These are phyloP conservation scores for Sindora glabra DNA, from an alignment of 306 rosid species.

Conservation along the genomic window DNA sequence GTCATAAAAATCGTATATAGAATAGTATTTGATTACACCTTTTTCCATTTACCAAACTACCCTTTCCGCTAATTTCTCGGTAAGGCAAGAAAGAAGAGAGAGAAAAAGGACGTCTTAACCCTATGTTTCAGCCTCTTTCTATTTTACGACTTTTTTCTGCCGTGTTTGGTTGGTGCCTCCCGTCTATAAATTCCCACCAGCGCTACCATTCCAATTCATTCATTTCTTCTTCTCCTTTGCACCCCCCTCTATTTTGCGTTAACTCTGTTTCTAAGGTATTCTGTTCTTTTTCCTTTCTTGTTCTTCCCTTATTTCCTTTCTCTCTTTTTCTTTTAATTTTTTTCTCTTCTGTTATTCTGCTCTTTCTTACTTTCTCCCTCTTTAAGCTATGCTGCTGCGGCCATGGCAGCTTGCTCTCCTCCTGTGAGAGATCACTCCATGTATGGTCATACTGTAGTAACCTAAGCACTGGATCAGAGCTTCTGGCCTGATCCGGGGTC, in stretches of 20 bases:
- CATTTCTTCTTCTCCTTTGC: conserved; percentile 10
- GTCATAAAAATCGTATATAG: too few relatives aligned
- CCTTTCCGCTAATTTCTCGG: too few relatives aligned
- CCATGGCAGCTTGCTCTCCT: neutral
- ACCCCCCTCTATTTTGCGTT: conserved; percentile 41
- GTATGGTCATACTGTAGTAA: conserved; percentile 4
- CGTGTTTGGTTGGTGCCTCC: conserved; percentile 6
- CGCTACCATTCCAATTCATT: conserved; percentile 29
- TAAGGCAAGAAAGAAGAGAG: too few relatives aligned
- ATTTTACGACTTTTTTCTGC: conserved; percentile 18
- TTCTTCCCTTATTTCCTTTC: neutral
- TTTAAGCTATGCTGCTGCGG: too few relatives aligned
- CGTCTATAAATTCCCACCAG: conserved; percentile 27
- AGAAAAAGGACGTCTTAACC: too few relatives aligned
- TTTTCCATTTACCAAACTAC: too few relatives aligned
- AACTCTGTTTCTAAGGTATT: conserved; percentile 28
- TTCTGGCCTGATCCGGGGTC: neutral
- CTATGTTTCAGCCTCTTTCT: too few relatives aligned
- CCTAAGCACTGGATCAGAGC: conserved; percentile 3
- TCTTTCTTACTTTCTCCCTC: too few relatives aligned
- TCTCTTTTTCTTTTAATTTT: neutral
- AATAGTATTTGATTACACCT: too few relatives aligned
- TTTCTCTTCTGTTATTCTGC: neutral
- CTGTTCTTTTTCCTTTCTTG: neutral
- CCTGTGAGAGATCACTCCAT: conserved; percentile 11